phyloP scores from a whole-genome alignment of 768 basidiomycete species.

The Tephrocybe sp. region DNA sequence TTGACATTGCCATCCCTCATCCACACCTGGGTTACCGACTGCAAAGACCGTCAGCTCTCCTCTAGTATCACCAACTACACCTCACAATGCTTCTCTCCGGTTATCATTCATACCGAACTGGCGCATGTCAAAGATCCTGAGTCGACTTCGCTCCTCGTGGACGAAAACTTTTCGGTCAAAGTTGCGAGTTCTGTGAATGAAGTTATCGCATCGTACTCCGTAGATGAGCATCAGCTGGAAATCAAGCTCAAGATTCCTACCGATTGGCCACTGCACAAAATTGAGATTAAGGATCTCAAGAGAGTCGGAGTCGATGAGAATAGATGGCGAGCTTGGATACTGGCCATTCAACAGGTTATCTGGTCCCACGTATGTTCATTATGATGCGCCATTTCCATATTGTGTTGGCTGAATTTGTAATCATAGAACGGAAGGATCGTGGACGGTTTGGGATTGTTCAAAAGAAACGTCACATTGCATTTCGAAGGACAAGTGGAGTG shows the following conservation, averaged over 20 bases:
- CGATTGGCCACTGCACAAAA: slow-evolving; percentile 87
- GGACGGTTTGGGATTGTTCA: slow-evolving; percentile 87
- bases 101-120: slow-evolving; percentile 84
- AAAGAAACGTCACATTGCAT: slow-evolving; percentile 88
- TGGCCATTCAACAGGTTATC: slow-evolving; percentile 88
- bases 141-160: slow-evolving; percentile 51
- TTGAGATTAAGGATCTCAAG: slow-evolving; percentile 85
- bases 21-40: slow-evolving; percentile 80
- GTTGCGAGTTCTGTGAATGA: slow-evolving; percentile 73
- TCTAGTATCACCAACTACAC: slow-evolving; percentile 75
- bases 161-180: slow-evolving; percentile 80
- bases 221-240: slow-evolving; percentile 94
- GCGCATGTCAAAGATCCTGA: slow-evolving; percentile 61
- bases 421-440: slow-evolving; percentile 82
- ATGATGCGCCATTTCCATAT: not conserved
- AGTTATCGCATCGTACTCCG: slow-evolving; percentile 77
- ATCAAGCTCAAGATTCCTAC: slow-evolving; percentile 79
- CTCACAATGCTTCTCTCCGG: slow-evolving; percentile 82
- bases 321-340: slow-evolving; percentile 90
- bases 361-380: slow-evolving; percentile 69
- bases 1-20: slow-evolving; percentile 83
- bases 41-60: slow-evolving; percentile 88
- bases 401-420: slow-evolving; percentile 3
- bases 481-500: slow-evolving; percentile 97
- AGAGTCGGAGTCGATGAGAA: slow-evolving; percentile 87